phyloP scores from a whole-genome alignment of 2,329 filamentous ascomycete species.

The Ophiostoma ulmi region DNA sequence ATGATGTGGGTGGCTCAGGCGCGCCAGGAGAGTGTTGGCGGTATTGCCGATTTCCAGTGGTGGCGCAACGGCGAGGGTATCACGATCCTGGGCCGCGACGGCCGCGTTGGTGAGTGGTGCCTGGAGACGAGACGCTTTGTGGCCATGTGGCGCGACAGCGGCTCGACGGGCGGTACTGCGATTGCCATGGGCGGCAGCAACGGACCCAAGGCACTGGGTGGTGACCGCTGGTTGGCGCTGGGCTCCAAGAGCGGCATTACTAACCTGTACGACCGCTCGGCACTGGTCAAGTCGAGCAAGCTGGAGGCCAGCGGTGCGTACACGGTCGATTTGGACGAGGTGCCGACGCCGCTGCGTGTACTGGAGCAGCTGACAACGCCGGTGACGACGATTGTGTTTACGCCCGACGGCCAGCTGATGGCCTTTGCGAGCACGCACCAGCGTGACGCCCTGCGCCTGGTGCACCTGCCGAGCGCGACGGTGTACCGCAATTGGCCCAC shows the following conservation, averaged over 20 bases:
- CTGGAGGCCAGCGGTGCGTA: slow-evolving; percentile 29
- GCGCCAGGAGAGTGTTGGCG: slow-evolving; percentile 72
- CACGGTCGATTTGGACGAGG: slow-evolving; percentile 51
- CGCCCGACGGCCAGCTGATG: slow-evolving; percentile 82
- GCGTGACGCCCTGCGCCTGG: slow-evolving; percentile 78
- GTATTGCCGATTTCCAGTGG: slow-evolving; percentile 89
- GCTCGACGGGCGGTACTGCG: slow-evolving; percentile 77
- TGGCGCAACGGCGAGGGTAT: slow-evolving; percentile 81
- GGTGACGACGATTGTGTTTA: slow-evolving; percentile 73
- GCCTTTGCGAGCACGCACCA: slow-evolving; percentile 83
- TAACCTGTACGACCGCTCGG: slow-evolving; percentile 83
- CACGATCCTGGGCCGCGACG: slow-evolving; percentile 76
- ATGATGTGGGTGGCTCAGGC: slow-evolving; percentile 85
- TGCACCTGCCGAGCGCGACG: slow-evolving; percentile 86
- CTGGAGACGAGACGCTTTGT: slow-evolving; percentile 63
- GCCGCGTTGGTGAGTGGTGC: slow-evolving; percentile 86
- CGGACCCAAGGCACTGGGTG: slow-evolving; percentile 60
- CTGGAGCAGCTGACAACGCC: slow-evolving; percentile 87
- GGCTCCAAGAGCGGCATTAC: slow-evolving; percentile 83
- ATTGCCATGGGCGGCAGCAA: slow-evolving; percentile 69
- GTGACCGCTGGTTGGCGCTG: slow-evolving; percentile 82
- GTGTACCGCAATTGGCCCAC: slow-evolving; percentile 98
- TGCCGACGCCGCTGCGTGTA: slow-evolving; percentile 65
- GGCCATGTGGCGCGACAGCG: slow-evolving; percentile 84
- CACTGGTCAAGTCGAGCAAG: slow-evolving; percentile 51